Conservation (phyloP, 2,329 filamentous ascomycete species). For the Trichoderma semiorbis region DNA sequence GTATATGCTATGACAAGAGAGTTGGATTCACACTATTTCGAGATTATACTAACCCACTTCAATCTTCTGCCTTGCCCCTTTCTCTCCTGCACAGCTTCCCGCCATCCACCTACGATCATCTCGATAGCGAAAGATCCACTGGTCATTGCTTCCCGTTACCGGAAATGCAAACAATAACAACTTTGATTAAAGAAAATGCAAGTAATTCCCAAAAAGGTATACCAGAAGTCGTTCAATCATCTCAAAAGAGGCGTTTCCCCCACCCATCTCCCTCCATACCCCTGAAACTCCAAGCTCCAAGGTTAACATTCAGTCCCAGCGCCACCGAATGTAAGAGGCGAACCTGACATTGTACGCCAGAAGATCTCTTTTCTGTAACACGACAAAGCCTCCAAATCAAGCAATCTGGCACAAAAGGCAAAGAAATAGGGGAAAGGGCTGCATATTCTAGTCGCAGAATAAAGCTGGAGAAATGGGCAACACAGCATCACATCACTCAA, state of each 20-base stretch:
- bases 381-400: background rate
- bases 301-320: background rate
- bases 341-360: background rate
- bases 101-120: background rate
- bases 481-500: background rate
- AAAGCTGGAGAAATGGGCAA: background rate
- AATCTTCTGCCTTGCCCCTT: background rate
- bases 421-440: background rate
- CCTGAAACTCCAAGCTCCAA: background rate
- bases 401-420: background rate
- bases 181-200: constrained; percentile 3
- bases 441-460: background rate
- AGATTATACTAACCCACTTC: background rate
- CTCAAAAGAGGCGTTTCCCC: background rate
- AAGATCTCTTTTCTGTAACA: background rate
- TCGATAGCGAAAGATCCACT: background rate
- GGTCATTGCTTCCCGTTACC: constrained; percentile 1
- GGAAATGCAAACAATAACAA: background rate
- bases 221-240: background rate
- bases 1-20: background rate
- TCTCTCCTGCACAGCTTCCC: background rate
- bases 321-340: background rate
- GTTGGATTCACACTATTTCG: background rate
- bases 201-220: background rate
- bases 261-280: background rate